These are phyloP conservation scores for Xylariales sp. DNA, from an alignment of 2,329 filamentous ascomycete species.

Conservation along the genomic window DNA sequence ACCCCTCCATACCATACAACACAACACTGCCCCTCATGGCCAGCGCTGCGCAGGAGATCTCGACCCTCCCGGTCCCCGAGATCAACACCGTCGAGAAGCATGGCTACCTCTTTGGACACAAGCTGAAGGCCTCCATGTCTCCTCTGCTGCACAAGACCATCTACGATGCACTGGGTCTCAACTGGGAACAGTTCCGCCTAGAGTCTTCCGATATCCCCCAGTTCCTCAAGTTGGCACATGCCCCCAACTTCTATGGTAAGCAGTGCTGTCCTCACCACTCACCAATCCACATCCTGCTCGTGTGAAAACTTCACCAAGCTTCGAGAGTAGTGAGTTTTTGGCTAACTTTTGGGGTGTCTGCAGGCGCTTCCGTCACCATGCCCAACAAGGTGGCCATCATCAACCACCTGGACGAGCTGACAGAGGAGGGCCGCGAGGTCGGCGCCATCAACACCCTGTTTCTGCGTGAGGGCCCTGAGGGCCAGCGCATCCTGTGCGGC, in stretches of 20 bases:
- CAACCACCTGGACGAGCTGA: slow-evolving; percentile 67
- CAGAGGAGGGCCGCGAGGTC: slow-evolving; percentile 66
- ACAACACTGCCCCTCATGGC: no score
- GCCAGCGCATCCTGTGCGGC: slow-evolving; percentile 56
- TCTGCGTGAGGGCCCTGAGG: slow-evolving; percentile 44
- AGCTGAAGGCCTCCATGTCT: slow-evolving; percentile 51
- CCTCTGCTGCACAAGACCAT: slow-evolving; percentile 50
- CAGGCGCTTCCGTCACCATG: slow-evolving; percentile 74
- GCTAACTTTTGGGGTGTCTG: no score
- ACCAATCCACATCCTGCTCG: not conserved
- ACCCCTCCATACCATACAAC: no score
- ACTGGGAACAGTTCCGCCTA: slow-evolving; percentile 48
- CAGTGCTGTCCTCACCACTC: not conserved
- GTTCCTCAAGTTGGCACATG: slow-evolving; percentile 47
- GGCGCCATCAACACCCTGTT: slow-evolving; percentile 81
- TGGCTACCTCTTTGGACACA: slow-evolving; percentile 54
- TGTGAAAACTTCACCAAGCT: no score
- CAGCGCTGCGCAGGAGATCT: no score
- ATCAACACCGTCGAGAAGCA: slow-evolving; percentile 33
- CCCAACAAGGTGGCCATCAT: slow-evolving; percentile 78
- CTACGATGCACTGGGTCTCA: slow-evolving; percentile 44
- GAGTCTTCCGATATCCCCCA: slow-evolving; percentile 45
- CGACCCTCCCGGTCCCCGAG: no score
- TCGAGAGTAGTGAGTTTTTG: no score
- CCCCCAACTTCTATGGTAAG: slow-evolving; percentile 59